Evolutionary conservation across 139 green algal species (phyloP).

Genomic region (Tetraselmis striata): DNA sequence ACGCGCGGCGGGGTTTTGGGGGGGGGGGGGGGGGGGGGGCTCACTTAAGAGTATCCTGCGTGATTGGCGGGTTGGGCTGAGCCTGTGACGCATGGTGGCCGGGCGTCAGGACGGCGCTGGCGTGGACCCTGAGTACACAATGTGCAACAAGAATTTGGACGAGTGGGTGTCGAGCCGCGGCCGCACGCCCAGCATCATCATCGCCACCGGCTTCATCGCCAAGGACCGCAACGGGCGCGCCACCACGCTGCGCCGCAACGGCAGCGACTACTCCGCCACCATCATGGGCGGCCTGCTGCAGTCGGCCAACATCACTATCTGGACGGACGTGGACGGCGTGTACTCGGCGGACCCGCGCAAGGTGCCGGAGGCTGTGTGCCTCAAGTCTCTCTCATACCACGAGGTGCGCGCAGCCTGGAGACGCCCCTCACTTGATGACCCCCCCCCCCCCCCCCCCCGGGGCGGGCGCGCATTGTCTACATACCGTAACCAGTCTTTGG

Average conservation of each 20-base stretch:
- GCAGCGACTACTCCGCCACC: slow-evolving; percentile 88
- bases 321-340: slow-evolving; percentile 96
- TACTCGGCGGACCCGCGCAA: slow-evolving; percentile 92
- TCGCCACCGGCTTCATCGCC: slow-evolving; percentile 94
- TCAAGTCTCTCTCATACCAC: slow-evolving; percentile 77
- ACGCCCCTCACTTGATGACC: too few species aligned
- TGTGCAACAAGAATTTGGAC: slow-evolving; percentile 64
- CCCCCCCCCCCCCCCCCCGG: too few species aligned
- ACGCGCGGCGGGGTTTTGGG: too few species aligned
- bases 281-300: slow-evolving; percentile 85
- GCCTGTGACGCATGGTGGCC: too few species aligned
- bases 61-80: too few species aligned
- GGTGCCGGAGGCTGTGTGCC: slow-evolving; percentile 73
- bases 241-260: slow-evolving; percentile 83
- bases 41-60: too few species aligned
- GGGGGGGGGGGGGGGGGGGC: too few species aligned
- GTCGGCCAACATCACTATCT: slow-evolving; percentile 85
- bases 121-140: slow-evolving; percentile 84
- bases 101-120: not conserved
- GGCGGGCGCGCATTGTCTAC: too few species aligned
- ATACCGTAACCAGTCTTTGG: too few species aligned
- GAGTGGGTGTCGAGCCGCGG: slow-evolving; percentile 45
- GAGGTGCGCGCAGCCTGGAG: slow-evolving; percentile 58
- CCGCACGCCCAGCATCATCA: slow-evolving; percentile 46
- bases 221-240: slow-evolving; percentile 46